Conservation (phyloP, 192 early-diverging fungal species). For the Coemansia sp. region DNA sequence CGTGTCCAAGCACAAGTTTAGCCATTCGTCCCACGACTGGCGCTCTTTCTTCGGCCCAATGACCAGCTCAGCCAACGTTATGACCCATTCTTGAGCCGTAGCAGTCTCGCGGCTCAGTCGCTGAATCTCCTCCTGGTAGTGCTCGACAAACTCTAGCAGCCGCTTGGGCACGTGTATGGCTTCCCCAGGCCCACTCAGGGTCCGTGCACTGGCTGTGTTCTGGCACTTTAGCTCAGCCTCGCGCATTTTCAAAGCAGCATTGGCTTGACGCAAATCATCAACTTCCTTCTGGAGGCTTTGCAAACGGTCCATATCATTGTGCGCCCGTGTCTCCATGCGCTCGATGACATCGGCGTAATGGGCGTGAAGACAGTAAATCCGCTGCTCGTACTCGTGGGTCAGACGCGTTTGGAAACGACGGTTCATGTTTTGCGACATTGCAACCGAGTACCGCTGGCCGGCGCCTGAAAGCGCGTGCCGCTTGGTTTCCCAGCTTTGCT, state of each 20-base stretch:
- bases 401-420: conserved; percentile 43
- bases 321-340: conserved; percentile 35
- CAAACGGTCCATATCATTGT: conserved; percentile 22
- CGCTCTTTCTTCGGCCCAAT: conserved; percentile 44
- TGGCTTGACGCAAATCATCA: conserved; percentile 25
- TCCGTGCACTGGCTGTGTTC: background rate
- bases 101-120: conserved; percentile 34
- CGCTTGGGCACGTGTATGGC: conserved; percentile 20
- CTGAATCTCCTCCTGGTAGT: conserved; percentile 33
- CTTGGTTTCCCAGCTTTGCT: conserved; percentile 5
- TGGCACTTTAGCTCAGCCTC: conserved; percentile 30
- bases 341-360: conserved; percentile 48
- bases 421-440: conserved; percentile 45
- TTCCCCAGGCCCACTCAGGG: background rate
- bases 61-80: conserved; percentile 43
- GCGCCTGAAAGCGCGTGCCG: background rate
- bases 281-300: conserved; percentile 26
- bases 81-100: conserved; percentile 48
- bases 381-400: conserved; percentile 50
- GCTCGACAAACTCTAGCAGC: conserved; percentile 40
- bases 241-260: conserved; percentile 13
- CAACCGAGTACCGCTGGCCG: conserved; percentile 39
- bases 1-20: conserved; percentile 26
- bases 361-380: conserved; percentile 51
- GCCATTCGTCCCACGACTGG: conserved; percentile 54